Conservation (phyloP, 352 stramenopile species). For the Phytophthora meadii region DNA sequence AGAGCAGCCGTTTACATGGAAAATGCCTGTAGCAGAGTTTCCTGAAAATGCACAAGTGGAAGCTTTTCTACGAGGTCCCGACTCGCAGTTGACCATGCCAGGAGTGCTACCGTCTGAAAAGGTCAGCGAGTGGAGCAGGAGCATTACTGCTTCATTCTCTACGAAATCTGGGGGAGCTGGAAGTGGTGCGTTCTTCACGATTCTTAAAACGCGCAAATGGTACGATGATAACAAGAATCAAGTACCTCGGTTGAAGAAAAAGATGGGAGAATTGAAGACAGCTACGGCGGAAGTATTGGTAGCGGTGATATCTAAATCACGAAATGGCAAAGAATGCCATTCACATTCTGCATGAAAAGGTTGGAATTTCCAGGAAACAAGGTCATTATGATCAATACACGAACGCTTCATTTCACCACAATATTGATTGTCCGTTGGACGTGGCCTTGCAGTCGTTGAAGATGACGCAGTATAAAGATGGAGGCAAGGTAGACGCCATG, state of each 20-base stretch:
- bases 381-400: too few species aligned
- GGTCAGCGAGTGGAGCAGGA: background rate
- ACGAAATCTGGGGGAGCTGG: background rate
- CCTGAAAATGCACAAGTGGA: conserved; percentile 10
- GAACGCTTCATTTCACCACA: too few species aligned
- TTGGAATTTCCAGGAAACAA: too few species aligned
- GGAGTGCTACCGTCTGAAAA: background rate
- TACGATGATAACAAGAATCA: background rate
- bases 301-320: background rate
- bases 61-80: conserved; percentile 11
- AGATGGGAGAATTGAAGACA: background rate
- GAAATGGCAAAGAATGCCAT: background rate
- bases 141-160: background rate
- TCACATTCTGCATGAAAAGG: too few species aligned
- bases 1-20: conserved; percentile 27
- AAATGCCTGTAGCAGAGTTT: conserved; percentile 17
- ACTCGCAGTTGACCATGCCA: background rate
- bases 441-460: conserved; percentile 15
- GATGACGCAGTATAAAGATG: conserved; percentile 10
- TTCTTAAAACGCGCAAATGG: conserved; percentile 19
- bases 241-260: background rate
- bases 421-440: conserved; percentile 25
- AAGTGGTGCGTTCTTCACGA: conserved; percentile 7
- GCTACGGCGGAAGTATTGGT: background rate
- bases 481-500: conserved; percentile 21